Conservation (phyloP, 140 eudicot species). For the Ambrosia hybrid region DNA sequence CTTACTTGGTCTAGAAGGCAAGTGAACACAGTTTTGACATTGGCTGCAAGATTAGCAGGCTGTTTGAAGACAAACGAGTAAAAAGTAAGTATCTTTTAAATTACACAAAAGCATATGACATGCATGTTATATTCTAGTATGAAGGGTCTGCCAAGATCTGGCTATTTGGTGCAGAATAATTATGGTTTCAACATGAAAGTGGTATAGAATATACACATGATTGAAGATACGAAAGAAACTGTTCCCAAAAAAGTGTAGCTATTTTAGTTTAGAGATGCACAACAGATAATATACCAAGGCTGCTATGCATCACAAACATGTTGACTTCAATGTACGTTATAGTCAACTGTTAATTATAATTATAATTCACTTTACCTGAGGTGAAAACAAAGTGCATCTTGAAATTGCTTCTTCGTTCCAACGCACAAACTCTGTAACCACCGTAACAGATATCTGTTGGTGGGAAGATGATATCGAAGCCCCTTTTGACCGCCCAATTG, state of each 20-base stretch:
- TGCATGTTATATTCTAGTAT: neutral
- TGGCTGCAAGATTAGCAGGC: slow-evolving; percentile 91
- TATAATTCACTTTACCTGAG: slow-evolving; percentile 55
- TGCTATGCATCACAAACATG: slow-evolving; percentile 11
- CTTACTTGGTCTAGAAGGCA: slow-evolving; percentile 96
- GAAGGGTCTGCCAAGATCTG: neutral
- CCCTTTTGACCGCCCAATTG: slow-evolving; percentile 94
- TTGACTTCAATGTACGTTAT: slow-evolving; percentile 1
- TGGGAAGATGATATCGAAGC: slow-evolving; percentile 82
- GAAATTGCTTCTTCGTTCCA: slow-evolving; percentile 99
- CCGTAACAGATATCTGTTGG: slow-evolving; percentile 97
- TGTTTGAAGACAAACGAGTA: slow-evolving; percentile 39
- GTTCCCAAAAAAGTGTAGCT: neutral
- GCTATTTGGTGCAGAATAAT: neutral
- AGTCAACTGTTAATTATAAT: neutral
- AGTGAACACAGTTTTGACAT: slow-evolving; percentile 81
- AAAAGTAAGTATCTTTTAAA: slow-evolving; percentile 21
- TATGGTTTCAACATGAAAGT: neutral
- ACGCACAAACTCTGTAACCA: slow-evolving; percentile 97
- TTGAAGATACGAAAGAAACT: neutral
- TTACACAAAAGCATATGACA: slow-evolving; percentile 22
- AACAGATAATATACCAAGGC: slow-evolving; percentile 12
- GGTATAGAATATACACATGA: slow-evolving; percentile 6
- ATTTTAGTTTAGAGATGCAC: neutral
- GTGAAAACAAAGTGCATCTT: slow-evolving; percentile 81